A percentile compares a stretch with the other conserved stretches of the same genome.
phyloP scores from a whole-genome alignment of 2,329 filamentous ascomycete genomes.

The Pestalotiopsis fici region DNA sequence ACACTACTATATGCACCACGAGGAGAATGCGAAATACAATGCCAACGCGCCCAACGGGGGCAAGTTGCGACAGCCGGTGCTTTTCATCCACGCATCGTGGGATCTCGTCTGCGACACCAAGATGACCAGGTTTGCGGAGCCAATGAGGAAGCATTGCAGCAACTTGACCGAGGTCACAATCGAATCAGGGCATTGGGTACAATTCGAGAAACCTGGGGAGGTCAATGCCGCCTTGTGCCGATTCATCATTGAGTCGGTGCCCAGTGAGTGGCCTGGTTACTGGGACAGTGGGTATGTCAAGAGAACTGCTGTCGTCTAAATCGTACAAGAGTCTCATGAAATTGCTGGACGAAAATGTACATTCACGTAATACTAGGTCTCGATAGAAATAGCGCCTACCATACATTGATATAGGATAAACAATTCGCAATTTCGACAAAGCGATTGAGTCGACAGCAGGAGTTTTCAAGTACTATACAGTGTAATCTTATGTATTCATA shows the following conservation, averaged over 20 bases:
- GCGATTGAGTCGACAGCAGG: no score
- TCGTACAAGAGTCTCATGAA: no score
- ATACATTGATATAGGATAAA: no score
- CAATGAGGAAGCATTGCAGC: conserved; percentile 32
- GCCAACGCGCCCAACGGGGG: conserved; percentile 24
- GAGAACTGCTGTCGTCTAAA: background rate
- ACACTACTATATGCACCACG: conserved; percentile 41
- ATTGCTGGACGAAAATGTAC: no score
- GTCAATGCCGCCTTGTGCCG: conserved; percentile 24
- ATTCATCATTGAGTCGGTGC: conserved; percentile 17
- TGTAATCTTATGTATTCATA: no score
- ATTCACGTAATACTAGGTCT: no score
- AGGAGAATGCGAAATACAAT: conserved; percentile 40
- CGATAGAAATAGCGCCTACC: no score
- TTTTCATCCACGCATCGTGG: conserved; percentile 35
- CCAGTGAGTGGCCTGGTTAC: conserved; percentile 17
- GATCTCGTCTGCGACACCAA: conserved; percentile 38
- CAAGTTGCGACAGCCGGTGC: conserved; percentile 33
- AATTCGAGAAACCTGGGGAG: conserved; percentile 27
- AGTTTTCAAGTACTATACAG: no score
- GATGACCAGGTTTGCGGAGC: conserved; percentile 31
- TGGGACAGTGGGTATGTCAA: conserved; percentile 19
- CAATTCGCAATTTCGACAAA: no score
- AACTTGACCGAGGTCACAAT: conserved; percentile 38
- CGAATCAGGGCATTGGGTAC: conserved; percentile 35